These are phyloP conservation scores for Zizania palustris DNA, from an alignment of 202 grass and related monocot genomes.

Conservation along the genomic window DNA sequence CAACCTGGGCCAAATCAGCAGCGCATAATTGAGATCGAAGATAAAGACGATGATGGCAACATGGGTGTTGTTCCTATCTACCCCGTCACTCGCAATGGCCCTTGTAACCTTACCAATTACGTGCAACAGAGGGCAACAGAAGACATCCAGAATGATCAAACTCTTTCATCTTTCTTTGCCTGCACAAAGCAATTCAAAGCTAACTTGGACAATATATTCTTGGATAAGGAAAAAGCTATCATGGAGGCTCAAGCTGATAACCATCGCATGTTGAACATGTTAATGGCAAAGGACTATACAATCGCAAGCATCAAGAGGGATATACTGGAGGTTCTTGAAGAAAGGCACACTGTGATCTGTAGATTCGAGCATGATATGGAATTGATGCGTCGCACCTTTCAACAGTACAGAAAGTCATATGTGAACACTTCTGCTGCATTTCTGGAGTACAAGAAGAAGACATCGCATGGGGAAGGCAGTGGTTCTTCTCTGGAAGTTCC, in stretches of 20 bases:
- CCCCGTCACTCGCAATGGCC: neutral
- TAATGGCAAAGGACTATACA: slow-evolving; percentile 32
- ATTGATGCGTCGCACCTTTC: neutral
- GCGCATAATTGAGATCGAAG: slow-evolving; percentile 4
- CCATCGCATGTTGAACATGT: slow-evolving; percentile 4
- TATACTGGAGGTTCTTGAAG: slow-evolving; percentile 13
- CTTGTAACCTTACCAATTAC: neutral
- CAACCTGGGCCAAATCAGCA: slow-evolving; percentile 16
- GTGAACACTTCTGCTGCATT: slow-evolving; percentile 27
- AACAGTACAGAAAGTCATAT: slow-evolving; percentile 3
- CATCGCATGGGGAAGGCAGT: neutral
- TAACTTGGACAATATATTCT: neutral
- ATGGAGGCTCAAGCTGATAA: slow-evolving; percentile 11
- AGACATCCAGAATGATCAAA: slow-evolving; percentile 5
- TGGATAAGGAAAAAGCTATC: slow-evolving; percentile 9
- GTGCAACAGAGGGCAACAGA: neutral
- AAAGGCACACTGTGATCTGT: neutral
- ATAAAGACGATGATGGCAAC: neutral
- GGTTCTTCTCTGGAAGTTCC: slow-evolving; percentile 10
- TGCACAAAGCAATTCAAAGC: neutral
- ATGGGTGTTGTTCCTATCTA: neutral
- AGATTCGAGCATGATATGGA: neutral
- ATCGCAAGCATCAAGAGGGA: neutral
- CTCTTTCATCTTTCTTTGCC: neutral
- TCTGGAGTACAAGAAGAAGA: slow-evolving; percentile 2